Evolutionary conservation across 768 basidiomycete species (phyloP).

Genomic region (Chalciporus sphaerocephalus): DNA sequence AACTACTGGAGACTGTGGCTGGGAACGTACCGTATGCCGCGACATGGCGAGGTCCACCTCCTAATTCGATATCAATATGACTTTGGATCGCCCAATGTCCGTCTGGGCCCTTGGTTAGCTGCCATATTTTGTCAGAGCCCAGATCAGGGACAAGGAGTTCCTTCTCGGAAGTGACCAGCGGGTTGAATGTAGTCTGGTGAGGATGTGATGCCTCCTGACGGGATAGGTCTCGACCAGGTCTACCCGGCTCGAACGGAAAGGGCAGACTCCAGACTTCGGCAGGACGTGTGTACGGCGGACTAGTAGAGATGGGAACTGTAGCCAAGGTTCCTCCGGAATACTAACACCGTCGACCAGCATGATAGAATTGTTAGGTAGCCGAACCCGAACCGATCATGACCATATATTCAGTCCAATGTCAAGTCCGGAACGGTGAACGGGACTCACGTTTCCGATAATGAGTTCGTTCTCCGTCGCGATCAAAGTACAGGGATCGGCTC

Average conservation of each 20-base stretch:
- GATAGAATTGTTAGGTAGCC: not conserved
- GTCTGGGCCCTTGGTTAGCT: conserved; percentile 40
- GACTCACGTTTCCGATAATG: conserved; percentile 69
- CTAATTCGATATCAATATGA: conserved; percentile 45
- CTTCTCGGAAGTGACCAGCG: conserved; percentile 40
- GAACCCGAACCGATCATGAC: not conserved
- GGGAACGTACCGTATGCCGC: conserved; percentile 51
- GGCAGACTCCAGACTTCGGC: conserved; percentile 34
- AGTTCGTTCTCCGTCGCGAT: conserved; percentile 54
- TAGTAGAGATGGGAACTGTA: conserved; percentile 50
- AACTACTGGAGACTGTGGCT: not conserved
- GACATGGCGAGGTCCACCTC: conserved; percentile 70
- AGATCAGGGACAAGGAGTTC: conserved; percentile 75
- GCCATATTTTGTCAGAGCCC: conserved; percentile 65
- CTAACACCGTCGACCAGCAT: conserved; percentile 37
- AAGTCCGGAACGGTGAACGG: not conserved
- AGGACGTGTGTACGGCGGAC: conserved; percentile 41
- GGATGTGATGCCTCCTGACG: conserved; percentile 75
- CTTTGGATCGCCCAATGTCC: conserved; percentile 50
- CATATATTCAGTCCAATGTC: not conserved
- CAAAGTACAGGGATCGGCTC: conserved; percentile 62
- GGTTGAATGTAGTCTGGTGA: conserved; percentile 56
- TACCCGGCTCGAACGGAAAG: conserved; percentile 36
- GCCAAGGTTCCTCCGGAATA: conserved; percentile 64
- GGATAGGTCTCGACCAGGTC: conserved; percentile 57